Evolutionary conservation across 352 stramenopile species (phyloP).

Genomic region (Globisporangium nagaii): DNA sequence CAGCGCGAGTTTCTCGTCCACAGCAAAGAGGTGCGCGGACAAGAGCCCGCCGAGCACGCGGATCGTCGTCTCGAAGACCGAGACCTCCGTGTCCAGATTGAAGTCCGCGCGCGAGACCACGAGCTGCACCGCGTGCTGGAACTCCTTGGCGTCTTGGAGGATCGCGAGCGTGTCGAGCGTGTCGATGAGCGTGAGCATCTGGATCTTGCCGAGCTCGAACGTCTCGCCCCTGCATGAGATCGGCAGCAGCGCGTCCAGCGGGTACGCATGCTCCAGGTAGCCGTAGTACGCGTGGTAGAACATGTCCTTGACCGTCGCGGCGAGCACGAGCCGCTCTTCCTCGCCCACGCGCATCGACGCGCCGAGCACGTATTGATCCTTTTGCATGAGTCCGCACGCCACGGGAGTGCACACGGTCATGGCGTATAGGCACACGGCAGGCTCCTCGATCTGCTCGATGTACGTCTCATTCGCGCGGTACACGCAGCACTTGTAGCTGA

Average conservation of each 20-base stretch:
- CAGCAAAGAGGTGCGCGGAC: conserved; percentile 83
- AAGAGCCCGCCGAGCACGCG: conserved; percentile 88
- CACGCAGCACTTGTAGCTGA: conserved; percentile 73
- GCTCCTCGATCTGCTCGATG: conserved; percentile 62
- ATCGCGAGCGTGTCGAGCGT: conserved; percentile 88
- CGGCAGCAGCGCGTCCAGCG: conserved; percentile 71
- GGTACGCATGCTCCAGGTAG: conserved; percentile 82
- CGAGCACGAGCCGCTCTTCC: conserved; percentile 47
- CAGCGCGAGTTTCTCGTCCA: conserved; percentile 46
- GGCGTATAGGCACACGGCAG: conserved; percentile 41
- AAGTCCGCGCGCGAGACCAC: conserved; percentile 64
- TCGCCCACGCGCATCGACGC: conserved; percentile 42
- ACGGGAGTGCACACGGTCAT: conserved; percentile 69
- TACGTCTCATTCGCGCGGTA: conserved; percentile 82
- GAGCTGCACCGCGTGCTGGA: conserved; percentile 61
- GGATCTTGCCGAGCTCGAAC: conserved; percentile 77
- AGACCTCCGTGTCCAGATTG: conserved; percentile 86
- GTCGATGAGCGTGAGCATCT: conserved; percentile 89
- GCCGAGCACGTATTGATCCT: conserved; percentile 61
- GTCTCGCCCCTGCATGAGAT: conserved; percentile 61
- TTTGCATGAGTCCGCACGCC: conserved; percentile 65
- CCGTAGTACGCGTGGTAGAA: conserved; percentile 88
- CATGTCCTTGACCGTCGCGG: conserved; percentile 77
- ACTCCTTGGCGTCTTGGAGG: conserved; percentile 72
- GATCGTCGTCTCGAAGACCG: conserved; percentile 93